Conservation (phyloP, 768 basidiomycete species). For the Suillus subaureus region DNA sequence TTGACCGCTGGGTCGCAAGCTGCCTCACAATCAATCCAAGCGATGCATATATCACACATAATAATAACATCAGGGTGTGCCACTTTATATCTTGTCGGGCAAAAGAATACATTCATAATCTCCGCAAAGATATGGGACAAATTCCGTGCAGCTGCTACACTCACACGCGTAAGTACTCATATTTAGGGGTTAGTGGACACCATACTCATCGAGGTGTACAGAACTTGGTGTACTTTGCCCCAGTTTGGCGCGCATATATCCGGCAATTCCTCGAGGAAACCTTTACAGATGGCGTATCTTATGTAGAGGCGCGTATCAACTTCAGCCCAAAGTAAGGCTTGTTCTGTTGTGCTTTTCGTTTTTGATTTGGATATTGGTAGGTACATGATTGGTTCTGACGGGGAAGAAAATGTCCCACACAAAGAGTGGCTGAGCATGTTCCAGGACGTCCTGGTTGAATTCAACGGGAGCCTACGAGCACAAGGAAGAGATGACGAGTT, state of each 20-base stretch:
- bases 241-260: slow-evolving; percentile 63
- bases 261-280: slow-evolving; percentile 62
- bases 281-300: slow-evolving; percentile 71
- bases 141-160: slow-evolving; percentile 56
- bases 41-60: slow-evolving; percentile 74
- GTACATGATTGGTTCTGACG: slow-evolving; percentile 58
- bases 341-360: not conserved
- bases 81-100: not conserved
- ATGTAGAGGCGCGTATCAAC: slow-evolving; percentile 69
- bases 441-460: slow-evolving; percentile 50
- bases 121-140: slow-evolving; percentile 71
- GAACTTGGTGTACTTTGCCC: slow-evolving; percentile 49
- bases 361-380: slow-evolving; percentile 32
- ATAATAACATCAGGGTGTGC: slow-evolving; percentile 63
- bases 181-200: not conserved
- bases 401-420: slow-evolving; percentile 59
- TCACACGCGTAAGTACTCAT: slow-evolving; percentile 43
- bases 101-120: slow-evolving; percentile 4
- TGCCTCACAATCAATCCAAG: slow-evolving; percentile 67
- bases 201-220: slow-evolving; percentile 15
- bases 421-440: slow-evolving; percentile 59
- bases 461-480: slow-evolving; percentile 51
- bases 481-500: slow-evolving; percentile 63
- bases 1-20: slow-evolving; percentile 66
- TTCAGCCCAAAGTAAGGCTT: slow-evolving; percentile 55